phyloP scores from a whole-genome alignment of 108 stramenopile species.

The Cyclotella atomus region DNA sequence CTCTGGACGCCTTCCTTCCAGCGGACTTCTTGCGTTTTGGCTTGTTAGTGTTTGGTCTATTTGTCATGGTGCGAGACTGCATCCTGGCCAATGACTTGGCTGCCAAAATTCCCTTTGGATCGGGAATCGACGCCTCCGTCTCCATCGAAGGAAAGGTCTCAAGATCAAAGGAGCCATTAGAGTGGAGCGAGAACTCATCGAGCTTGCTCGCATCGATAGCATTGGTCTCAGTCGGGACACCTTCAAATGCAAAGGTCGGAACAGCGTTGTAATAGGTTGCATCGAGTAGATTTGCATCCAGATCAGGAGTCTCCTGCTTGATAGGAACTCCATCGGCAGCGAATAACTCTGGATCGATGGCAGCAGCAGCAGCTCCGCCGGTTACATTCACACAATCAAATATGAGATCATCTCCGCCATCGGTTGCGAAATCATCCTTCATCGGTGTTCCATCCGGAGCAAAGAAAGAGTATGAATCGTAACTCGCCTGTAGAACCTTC shows the following conservation, averaged over 20 bases:
- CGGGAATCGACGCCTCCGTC: not conserved
- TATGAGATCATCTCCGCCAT: not conserved
- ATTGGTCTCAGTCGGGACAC: not conserved
- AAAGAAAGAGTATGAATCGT: not conserved
- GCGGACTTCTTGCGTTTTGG: constrained; percentile 1
- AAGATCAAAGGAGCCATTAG: not conserved
- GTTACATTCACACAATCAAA: no score
- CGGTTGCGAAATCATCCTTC: not conserved
- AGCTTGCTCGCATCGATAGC: not conserved
- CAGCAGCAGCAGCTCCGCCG: no score
- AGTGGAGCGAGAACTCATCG: constrained; percentile 2
- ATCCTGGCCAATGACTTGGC: not conserved
- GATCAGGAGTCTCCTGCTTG: not conserved
- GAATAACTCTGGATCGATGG: no score
- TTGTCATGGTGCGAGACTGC: not conserved
- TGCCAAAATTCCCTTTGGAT: constrained; percentile 2
- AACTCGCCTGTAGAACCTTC: not conserved
- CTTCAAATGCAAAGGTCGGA: no score
- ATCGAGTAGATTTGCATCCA: no score
- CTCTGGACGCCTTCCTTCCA: not conserved
- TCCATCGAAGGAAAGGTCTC: not conserved
- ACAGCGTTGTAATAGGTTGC: not conserved
- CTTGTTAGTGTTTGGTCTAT: not conserved
- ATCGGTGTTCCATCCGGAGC: not conserved
- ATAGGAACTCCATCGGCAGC: no score